A percentile compares a stretch with the other conserved stretches of the same genome.
Evolutionary conservation across 2,329 filamentous ascomycete species (phyloP).

Genomic region (Fusarium odoratissimum): DNA sequence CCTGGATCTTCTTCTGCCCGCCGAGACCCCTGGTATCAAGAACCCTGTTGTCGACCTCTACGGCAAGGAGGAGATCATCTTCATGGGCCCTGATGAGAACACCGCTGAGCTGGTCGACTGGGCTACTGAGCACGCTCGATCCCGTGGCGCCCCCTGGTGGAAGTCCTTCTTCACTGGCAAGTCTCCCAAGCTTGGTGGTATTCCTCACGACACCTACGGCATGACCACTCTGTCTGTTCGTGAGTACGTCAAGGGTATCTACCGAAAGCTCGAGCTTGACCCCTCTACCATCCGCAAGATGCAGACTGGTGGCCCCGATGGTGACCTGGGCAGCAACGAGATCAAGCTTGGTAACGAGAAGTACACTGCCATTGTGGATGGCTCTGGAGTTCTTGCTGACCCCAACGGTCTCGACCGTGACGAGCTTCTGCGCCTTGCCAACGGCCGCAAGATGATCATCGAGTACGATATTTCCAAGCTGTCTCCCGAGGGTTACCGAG

Average conservation of each 20-base stretch:
- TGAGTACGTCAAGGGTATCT: constrained; percentile 95
- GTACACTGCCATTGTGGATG: constrained; percentile 95
- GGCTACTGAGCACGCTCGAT: constrained; percentile 95
- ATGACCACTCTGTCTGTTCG: constrained; percentile 98
- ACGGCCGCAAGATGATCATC: constrained; percentile 87
- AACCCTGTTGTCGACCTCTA: constrained; percentile 97
- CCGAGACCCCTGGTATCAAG: constrained; percentile 95
- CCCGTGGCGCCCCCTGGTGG: constrained; percentile 95
- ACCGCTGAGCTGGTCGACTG: constrained; percentile 97
- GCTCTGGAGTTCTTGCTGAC: constrained; percentile 93
- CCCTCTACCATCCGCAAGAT: constrained; percentile 88
- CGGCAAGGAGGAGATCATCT: constrained; percentile 94
- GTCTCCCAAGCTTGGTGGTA: constrained; percentile 93
- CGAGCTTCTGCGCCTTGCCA: constrained; percentile 87
- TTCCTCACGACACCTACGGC: constrained; percentile 94
- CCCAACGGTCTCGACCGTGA: constrained; percentile 87
- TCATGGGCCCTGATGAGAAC: constrained; percentile 99
- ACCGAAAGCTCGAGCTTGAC: constrained; percentile 93
- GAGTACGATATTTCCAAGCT: constrained; percentile 88
- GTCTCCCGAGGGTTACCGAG: constrained; percentile 87
- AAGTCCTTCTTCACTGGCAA: constrained; percentile 99
- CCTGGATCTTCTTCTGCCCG: constrained; percentile 90
- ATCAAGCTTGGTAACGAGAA: constrained; percentile 96
- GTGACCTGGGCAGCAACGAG: constrained; percentile 96
- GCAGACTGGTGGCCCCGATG: constrained; percentile 97